A percentile compares a stretch with the other conserved stretches of the same genome.
Evolutionary conservation across 768 basidiomycete genomes (phyloP).

Genomic region (Boletus pseudopeckii): DNA sequence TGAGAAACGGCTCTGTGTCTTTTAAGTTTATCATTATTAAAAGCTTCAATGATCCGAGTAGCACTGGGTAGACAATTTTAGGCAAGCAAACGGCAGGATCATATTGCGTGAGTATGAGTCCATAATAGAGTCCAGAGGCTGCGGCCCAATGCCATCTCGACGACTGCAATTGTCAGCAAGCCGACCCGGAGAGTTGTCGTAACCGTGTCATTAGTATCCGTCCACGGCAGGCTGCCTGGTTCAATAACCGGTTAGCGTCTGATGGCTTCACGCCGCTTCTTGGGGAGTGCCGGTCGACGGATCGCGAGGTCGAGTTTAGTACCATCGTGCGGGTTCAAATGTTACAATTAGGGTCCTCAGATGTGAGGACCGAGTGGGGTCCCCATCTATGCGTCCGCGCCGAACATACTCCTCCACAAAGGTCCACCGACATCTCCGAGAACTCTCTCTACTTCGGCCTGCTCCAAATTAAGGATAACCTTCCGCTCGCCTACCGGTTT

Average conservation of each 20-base stretch:
- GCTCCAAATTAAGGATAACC: slow-evolving; percentile 80
- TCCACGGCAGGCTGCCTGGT: too few species aligned
- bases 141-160: neutral
- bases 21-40: neutral
- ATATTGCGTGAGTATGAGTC: neutral
- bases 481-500: slow-evolving; percentile 65
- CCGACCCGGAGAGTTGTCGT: too few species aligned
- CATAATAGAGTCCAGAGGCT: too few species aligned
- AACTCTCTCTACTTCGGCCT: slow-evolving; percentile 79
- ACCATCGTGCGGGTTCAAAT: neutral
- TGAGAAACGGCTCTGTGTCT: neutral
- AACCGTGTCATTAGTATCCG: too few species aligned
- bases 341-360: neutral
- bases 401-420: slow-evolving; percentile 56
- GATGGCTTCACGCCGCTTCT: neutral
- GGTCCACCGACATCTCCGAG: slow-evolving; percentile 76
- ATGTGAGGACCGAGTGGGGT: neutral
- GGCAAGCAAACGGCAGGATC: neutral
- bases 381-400: slow-evolving; percentile 6
- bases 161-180: neutral
- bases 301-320: neutral
- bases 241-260: neutral
- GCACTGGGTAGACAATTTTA: neutral
- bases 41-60: neutral
- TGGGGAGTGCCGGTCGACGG: neutral